Conservation (phyloP, 768 basidiomycete species). For the Xerocomus potaroensis region DNA sequence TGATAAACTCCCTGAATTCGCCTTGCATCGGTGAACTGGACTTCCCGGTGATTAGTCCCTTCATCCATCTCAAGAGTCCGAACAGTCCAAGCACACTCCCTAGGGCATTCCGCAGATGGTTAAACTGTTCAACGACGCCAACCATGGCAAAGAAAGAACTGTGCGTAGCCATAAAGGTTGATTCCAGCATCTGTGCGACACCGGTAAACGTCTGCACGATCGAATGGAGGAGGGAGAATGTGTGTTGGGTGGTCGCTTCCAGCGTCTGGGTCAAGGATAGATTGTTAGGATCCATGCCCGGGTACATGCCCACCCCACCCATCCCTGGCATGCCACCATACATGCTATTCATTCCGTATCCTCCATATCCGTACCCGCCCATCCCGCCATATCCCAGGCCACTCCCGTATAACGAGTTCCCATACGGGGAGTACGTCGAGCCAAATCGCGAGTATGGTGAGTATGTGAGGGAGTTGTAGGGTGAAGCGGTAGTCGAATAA, state of each 20-base stretch:
- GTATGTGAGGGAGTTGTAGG: slow-evolving; percentile 48
- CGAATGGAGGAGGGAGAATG: slow-evolving; percentile 89
- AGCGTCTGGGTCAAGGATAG: slow-evolving; percentile 82
- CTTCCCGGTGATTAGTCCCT: slow-evolving; percentile 52
- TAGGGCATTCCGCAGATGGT: slow-evolving; percentile 84
- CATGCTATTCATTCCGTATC: slow-evolving; percentile 51
- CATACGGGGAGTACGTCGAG: slow-evolving; percentile 35
- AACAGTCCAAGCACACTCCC: slow-evolving; percentile 93
- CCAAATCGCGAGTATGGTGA: slow-evolving; percentile 37
- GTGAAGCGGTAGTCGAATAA: slow-evolving; percentile 36
- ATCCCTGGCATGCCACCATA: slow-evolving; percentile 37
- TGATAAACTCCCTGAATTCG: slow-evolving; percentile 77
- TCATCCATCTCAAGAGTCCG: slow-evolving; percentile 84
- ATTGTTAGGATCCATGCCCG: slow-evolving; percentile 45
- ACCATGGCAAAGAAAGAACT: slow-evolving; percentile 96
- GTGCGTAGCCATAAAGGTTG: slow-evolving; percentile 96
- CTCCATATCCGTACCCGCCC: slow-evolving; percentile 40
- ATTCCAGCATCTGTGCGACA: slow-evolving; percentile 95
- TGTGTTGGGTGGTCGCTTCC: slow-evolving; percentile 85
- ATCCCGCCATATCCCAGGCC: slow-evolving; percentile 39
- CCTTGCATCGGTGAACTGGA: slow-evolving; percentile 43
- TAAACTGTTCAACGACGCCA: slow-evolving; percentile 93
- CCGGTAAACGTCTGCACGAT: slow-evolving; percentile 95
- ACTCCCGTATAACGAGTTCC: slow-evolving; percentile 32
- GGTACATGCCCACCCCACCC: slow-evolving; percentile 37